Percentiles rank a stretch among this genome's conserved stretches.
phyloP scores from a whole-genome alignment of 768 basidiomycete genomes.

The Mycena leptocephala region DNA sequence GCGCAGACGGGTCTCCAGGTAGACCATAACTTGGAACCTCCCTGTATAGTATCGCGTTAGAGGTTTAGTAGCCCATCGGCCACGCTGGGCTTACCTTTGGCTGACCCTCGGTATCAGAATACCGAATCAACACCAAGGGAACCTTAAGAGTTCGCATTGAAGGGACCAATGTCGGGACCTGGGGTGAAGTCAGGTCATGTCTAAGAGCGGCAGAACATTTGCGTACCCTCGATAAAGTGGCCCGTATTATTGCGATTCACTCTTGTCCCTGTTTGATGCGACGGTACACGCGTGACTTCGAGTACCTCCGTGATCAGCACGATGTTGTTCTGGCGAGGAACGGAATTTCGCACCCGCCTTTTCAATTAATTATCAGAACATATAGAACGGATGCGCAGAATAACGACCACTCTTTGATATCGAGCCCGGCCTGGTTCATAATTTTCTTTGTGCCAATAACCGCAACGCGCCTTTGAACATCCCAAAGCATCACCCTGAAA shows the following conservation, averaged over 20 bases:
- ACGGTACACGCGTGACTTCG: conserved; percentile 35
- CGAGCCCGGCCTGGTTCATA: conserved; percentile 34
- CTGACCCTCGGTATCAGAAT: conserved; percentile 37
- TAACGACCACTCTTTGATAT: conserved; percentile 36
- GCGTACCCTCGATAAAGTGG: conserved; percentile 19
- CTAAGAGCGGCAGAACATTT: background rate
- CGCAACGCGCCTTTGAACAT: conserved; percentile 21
- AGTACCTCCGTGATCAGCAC: conserved; percentile 37
- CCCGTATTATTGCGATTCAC: conserved; percentile 28
- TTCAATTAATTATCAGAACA: background rate
- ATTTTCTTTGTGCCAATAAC: conserved; percentile 33
- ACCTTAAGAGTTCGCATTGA: conserved; percentile 35
- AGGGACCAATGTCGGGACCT: conserved; percentile 33
- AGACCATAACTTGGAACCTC: conserved; percentile 35
- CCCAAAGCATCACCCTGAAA: conserved; percentile 32
- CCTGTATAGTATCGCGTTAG: conserved; percentile 4
- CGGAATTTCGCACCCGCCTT: conserved; percentile 26
- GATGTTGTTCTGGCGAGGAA: conserved; percentile 8
- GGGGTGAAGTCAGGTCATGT: background rate
- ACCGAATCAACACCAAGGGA: conserved; percentile 35
- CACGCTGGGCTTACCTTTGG: conserved; percentile 14
- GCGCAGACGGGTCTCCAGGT: conserved; percentile 32
- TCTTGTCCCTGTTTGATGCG: conserved; percentile 31
- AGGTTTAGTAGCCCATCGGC: background rate
- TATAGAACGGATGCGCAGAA: background rate